Conservation (phyloP, 495 filamentous ascomycete genomes). For the Rostrohypoxylon terebratum region DNA sequence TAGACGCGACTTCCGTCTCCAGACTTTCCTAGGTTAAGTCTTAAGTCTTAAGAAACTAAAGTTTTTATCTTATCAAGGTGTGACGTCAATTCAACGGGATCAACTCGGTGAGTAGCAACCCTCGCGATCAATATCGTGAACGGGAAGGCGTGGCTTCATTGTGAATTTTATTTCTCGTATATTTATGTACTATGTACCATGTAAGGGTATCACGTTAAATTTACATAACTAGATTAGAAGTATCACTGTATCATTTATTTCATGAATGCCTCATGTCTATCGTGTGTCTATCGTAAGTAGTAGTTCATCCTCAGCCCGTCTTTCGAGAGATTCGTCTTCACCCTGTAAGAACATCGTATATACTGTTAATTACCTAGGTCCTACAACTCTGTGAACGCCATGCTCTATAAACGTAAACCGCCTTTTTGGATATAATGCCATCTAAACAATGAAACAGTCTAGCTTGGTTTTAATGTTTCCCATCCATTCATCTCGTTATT, state of each 20-base stretch:
- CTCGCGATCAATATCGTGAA: neutral
- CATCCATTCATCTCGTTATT: slow-evolving; percentile 57
- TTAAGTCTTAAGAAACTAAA: neutral
- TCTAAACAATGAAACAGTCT: slow-evolving; percentile 7
- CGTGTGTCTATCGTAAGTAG: neutral
- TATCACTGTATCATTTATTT: neutral
- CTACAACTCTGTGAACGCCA: slow-evolving; percentile 34
- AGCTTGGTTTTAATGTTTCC: slow-evolving; percentile 60
- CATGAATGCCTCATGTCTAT: neutral
- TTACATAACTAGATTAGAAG: neutral
- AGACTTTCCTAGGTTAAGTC: too few relatives aligned
- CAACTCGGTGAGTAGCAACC: slow-evolving; percentile 18
- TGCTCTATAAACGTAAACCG: slow-evolving; percentile 22
- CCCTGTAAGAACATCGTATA: slow-evolving; percentile 1
- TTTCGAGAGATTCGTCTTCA: slow-evolving; percentile 2
- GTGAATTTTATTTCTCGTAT: neutral
- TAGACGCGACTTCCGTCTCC: slow-evolving; percentile 19
- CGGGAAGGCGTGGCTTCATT: neutral
- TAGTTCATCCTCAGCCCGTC: neutral
- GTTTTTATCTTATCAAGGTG: slow-evolving; percentile 43
- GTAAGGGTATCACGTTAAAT: neutral
- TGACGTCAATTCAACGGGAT: slow-evolving; percentile 27
- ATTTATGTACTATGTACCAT: too few relatives aligned
- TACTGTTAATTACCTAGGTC: slow-evolving; percentile 23
- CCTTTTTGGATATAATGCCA: slow-evolving; percentile 21